Percentiles rank a stretch among this genome's conserved stretches.
Conservation (phyloP, 2,329 filamentous ascomycete genomes). For the Fusarium dimerum region DNA sequence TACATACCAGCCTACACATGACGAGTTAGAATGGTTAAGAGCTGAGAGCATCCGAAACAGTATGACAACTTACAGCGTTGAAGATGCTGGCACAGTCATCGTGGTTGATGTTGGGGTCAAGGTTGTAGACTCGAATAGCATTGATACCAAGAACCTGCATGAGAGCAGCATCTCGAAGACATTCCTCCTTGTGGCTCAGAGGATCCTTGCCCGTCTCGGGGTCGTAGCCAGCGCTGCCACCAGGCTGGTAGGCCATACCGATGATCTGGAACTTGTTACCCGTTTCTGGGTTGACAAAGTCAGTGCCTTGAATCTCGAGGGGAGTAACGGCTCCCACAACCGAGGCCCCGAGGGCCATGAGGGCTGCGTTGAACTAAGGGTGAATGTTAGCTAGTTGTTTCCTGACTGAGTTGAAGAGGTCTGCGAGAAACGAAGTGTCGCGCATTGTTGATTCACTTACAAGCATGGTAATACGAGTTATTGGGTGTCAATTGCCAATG, state of each 20-base stretch:
- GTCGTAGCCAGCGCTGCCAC: constrained; percentile 63
- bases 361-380: constrained; percentile 41
- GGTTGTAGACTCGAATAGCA: constrained; percentile 70
- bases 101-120: constrained; percentile 66
- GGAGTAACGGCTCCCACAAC: constrained; percentile 57
- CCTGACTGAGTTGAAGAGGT: background rate
- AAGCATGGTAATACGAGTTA: constrained; percentile 27
- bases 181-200: constrained; percentile 58
- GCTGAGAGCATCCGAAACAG: too few species aligned
- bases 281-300: constrained; percentile 61
- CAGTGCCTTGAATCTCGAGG: constrained; percentile 56
- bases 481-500: too few species aligned
- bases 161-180: constrained; percentile 65
- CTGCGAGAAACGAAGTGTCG: background rate
- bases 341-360: constrained; percentile 55
- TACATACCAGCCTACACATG: constrained; percentile 60
- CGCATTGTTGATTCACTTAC: constrained; percentile 18
- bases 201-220: constrained; percentile 56
- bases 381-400: constrained; percentile 14
- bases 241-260: constrained; percentile 70
- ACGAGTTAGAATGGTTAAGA: too few species aligned
- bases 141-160: constrained; percentile 67
- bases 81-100: constrained; percentile 68
- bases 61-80: constrained; percentile 49
- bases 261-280: constrained; percentile 66